Base-by-base conservation (phyloP, 371 early-diverging fungal genomes). In the Nematocida ironsii region DNA sequence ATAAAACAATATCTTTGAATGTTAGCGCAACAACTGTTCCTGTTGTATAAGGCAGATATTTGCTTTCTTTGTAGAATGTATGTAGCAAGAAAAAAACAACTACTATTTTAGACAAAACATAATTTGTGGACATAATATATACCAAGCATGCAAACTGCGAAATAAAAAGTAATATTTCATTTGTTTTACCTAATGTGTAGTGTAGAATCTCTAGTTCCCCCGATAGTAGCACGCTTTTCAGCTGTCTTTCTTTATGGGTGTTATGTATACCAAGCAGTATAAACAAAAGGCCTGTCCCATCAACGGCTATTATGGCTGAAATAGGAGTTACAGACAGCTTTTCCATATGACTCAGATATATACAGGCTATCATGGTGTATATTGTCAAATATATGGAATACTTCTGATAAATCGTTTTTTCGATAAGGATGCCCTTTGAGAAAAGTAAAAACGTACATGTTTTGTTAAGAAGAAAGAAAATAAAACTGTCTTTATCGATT, bases 401-500 rank as follows among this genome's bases (percentile, higher is more conserved):
- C 55, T 70, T 78, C 47, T 40, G 67, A 11, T 78, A 58, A n/a
- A 56, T 44, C 23, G 60, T 78, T 62, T 60, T 27, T 23, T 61
- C 23, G 6, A 44, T 6, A 23, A 78, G 80, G 5, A 44, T n/a
- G 9, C 80, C 80, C 52, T 60, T 78, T n/a, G n/a, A 16, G 72
- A 54, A 70, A 1, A 78, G 80, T 33, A 78, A 70, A 48, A 78
- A 78, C 20, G 48, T 40, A 48, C 80, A 78, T 55, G 71, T 48
- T 39, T 70, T 68, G 60, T 33, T 50, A 5, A 78, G 69, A 18
- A 58, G 6, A 55, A 72, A 50, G 25, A 72, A 58, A 20, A 58
- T 13, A 33, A 72, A 56, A 13, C 23, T 11, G 23, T 57, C 60
- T 25, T 72, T 60, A n/a, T 64, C 42, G 0, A 11, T 64, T 6